phyloP scores from a whole-genome alignment of 2,329 filamentous ascomycete genomes.

The Microcera coccophila region DNA sequence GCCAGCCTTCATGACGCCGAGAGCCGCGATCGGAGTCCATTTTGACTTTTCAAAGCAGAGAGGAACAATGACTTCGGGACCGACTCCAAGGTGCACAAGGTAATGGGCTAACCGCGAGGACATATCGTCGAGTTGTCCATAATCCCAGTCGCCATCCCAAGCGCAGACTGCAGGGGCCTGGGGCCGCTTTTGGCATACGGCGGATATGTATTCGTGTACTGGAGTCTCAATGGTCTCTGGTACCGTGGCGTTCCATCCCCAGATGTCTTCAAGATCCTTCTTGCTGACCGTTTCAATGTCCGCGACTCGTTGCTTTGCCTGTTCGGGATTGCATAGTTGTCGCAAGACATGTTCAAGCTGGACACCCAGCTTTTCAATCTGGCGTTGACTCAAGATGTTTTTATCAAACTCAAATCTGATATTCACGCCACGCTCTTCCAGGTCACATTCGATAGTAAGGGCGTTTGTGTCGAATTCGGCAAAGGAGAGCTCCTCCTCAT shows the following conservation, averaged over 20 bases:
- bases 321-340: too few species aligned
- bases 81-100: constrained; percentile 7
- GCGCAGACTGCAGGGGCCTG: constrained; percentile 22
- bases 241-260: background rate
- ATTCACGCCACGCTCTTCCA: too few species aligned
- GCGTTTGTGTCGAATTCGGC: too few species aligned
- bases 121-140: constrained; percentile 8
- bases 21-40: constrained; percentile 9
- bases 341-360: too few species aligned
- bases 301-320: too few species aligned
- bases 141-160: constrained; percentile 24
- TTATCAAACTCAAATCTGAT: too few species aligned
- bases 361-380: too few species aligned
- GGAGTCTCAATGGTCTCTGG: background rate
- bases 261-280: constrained; percentile 1
- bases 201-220: background rate
- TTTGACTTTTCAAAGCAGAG: constrained; percentile 15
- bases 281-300: background rate
- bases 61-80: constrained; percentile 4
- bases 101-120: constrained; percentile 3
- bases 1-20: background rate
- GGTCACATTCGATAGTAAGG: too few species aligned
- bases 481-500: too few species aligned
- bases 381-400: too few species aligned
- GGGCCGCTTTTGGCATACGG: constrained; percentile 21